Conservation (phyloP, 2,329 filamentous ascomycete genomes). For the Corniculantispora saksenae region DNA sequence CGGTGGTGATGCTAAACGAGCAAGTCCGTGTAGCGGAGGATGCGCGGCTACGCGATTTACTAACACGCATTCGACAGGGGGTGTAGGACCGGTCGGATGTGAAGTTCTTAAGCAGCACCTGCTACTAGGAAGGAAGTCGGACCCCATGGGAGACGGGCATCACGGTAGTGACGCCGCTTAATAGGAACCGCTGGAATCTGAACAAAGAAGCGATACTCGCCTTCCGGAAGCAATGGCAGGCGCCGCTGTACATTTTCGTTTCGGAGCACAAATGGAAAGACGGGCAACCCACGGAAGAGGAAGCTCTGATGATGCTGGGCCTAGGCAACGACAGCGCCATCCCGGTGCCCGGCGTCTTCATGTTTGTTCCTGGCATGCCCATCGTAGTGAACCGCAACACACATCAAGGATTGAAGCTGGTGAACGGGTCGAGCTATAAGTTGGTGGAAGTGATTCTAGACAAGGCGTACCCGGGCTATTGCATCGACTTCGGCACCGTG, state of each 20-base stretch:
- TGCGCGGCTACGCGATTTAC: background rate
- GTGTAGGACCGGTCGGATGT: constrained; percentile 11
- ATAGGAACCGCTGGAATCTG: constrained; percentile 21
- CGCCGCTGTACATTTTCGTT: constrained; percentile 4
- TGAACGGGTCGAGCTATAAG: too few relatives aligned
- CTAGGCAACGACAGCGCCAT: too few relatives aligned
- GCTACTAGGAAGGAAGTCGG: constrained; percentile 10
- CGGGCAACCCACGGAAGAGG: constrained; percentile 10
- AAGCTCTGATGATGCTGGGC: background rate
- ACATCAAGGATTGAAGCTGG: too few relatives aligned
- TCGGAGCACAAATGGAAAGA: constrained; percentile 9
- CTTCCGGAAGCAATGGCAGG: constrained; percentile 9
- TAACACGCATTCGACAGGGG: constrained; percentile 7
- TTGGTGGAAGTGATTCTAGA: too few relatives aligned
- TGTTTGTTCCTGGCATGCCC: too few relatives aligned
- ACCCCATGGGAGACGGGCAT: constrained; percentile 20
- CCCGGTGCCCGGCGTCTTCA: too few relatives aligned
- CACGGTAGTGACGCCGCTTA: constrained; percentile 19
- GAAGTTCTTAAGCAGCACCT: constrained; percentile 8
- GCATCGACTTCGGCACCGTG: too few relatives aligned
- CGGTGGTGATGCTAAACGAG: too few relatives aligned
- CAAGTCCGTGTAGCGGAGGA: too few relatives aligned
- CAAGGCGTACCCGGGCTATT: too few relatives aligned
- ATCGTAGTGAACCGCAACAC: too few relatives aligned
- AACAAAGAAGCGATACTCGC: constrained; percentile 19